These are phyloP conservation scores for Mycocentrospora acerina DNA, from an alignment of 2,329 filamentous ascomycete genomes.

Conservation along the genomic window DNA sequence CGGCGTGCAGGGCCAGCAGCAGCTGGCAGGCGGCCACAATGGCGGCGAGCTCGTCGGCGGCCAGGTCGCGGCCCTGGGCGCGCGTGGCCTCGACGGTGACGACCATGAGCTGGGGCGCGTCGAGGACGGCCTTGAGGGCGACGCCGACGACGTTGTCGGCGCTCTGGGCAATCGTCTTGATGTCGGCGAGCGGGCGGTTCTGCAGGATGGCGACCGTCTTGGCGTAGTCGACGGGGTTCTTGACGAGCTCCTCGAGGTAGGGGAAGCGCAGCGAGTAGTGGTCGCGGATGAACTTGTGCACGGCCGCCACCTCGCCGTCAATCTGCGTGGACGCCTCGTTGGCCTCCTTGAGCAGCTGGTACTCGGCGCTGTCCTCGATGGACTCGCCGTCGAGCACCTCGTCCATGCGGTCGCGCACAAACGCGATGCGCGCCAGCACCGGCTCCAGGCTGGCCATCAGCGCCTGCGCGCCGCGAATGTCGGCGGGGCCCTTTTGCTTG, in stretches of 20 bases:
- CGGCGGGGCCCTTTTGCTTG: slow-evolving; percentile 67
- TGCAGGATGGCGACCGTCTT: slow-evolving; percentile 92
- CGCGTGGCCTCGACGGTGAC: slow-evolving; percentile 93
- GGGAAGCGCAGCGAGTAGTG: slow-evolving; percentile 94
- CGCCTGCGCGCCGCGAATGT: slow-evolving; percentile 75
- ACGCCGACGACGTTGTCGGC: slow-evolving; percentile 76
- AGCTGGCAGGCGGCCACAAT: slow-evolving; percentile 82
- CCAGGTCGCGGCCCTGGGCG: slow-evolving; percentile 77
- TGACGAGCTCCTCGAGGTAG: slow-evolving; percentile 85
- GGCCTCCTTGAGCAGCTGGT: slow-evolving; percentile 82
- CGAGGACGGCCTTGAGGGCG: slow-evolving; percentile 76
- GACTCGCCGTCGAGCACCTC: slow-evolving; percentile 69
- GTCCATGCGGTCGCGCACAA: slow-evolving; percentile 65
- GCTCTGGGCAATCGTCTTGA: slow-evolving; percentile 75
- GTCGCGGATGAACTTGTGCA: slow-evolving; percentile 95
- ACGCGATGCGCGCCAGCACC: slow-evolving; percentile 65
- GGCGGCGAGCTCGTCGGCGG: slow-evolving; percentile 69
- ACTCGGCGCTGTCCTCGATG: slow-evolving; percentile 89
- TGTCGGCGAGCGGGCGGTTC: slow-evolving; percentile 87
- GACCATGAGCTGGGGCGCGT: slow-evolving; percentile 90
- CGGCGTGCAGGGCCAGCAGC: slow-evolving; percentile 81
- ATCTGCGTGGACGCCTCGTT: slow-evolving; percentile 90
- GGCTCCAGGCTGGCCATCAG: slow-evolving; percentile 82
- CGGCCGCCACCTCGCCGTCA: slow-evolving; percentile 85
- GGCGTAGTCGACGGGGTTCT: slow-evolving; percentile 90